phyloP scores from a whole-genome alignment of 2,329 filamentous ascomycete species.

The Fusarium hainanense region DNA sequence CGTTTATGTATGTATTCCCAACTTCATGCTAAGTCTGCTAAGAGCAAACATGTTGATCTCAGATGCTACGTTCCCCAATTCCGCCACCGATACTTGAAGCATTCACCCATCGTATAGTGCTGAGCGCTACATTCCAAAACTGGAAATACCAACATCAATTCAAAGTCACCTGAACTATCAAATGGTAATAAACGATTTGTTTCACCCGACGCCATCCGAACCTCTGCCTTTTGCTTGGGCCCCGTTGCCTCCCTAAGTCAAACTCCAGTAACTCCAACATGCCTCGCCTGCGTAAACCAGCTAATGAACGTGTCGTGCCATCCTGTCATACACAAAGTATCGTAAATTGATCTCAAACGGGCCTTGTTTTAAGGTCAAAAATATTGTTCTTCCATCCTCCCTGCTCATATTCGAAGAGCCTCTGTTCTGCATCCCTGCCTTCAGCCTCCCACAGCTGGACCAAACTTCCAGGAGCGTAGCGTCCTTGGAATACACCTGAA shows the following conservation, averaged over 20 bases:
- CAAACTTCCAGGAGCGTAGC: conserved; percentile 89
- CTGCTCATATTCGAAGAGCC: conserved; percentile 77
- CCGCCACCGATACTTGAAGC: neutral
- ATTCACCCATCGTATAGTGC: neutral
- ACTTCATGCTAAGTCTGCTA: neutral
- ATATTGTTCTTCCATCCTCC: conserved; percentile 87
- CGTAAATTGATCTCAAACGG: conserved; percentile 26
- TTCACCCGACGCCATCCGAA: conserved; percentile 21
- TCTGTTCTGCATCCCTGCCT: conserved; percentile 74
- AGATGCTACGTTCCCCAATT: conserved; percentile 16
- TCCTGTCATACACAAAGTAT: conserved; percentile 9
- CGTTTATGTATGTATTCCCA: neutral
- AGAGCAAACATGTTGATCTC: conserved; percentile 8
- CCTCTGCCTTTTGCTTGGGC: conserved; percentile 17
- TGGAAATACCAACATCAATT: conserved; percentile 3
- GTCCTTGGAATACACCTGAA: conserved; percentile 76
- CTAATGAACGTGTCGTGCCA: conserved; percentile 19
- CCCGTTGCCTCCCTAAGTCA: conserved; percentile 12
- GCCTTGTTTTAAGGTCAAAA: conserved; percentile 68
- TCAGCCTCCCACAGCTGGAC: conserved; percentile 92
- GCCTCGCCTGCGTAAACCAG: conserved; percentile 6
- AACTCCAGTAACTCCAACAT: conserved; percentile 31
- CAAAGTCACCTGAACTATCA: conserved; percentile 9
- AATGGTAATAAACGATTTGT: conserved; percentile 6
- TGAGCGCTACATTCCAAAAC: conserved; percentile 10